A percentile compares a stretch with the other conserved stretches of the same genome.
Conservation (phyloP, 352 stramenopile species). For the Phytophthora europaea region DNA sequence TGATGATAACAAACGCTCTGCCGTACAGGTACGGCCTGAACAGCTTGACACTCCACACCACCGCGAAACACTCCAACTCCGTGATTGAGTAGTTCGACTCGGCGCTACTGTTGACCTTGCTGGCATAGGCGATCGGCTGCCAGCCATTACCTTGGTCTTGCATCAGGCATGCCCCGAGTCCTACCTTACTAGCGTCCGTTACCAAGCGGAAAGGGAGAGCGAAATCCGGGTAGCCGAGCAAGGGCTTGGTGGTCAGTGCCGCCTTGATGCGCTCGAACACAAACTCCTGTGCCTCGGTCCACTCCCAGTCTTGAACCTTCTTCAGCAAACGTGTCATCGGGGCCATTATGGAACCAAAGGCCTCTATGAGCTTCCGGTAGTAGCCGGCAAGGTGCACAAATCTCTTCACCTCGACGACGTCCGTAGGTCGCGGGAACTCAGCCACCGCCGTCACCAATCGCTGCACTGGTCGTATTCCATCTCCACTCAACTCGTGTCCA, state of each 20-base stretch:
- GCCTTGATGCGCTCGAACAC: slow-evolving; percentile 18
- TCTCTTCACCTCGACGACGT: no score
- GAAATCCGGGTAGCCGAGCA: slow-evolving; percentile 39
- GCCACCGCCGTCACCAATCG: no score
- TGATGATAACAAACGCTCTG: slow-evolving; percentile 25
- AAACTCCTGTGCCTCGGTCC: slow-evolving; percentile 20
- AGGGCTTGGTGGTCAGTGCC: neutral
- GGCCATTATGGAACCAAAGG: slow-evolving; percentile 21
- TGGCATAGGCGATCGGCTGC: slow-evolving; percentile 28
- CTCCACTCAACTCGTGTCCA: no score
- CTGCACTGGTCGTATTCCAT: no score
- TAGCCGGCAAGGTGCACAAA: no score
- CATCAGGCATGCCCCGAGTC: slow-evolving; percentile 26
- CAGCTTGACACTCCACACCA: slow-evolving; percentile 33
- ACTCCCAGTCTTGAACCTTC: slow-evolving; percentile 16
- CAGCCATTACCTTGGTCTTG: slow-evolving; percentile 16
- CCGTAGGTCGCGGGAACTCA: no score
- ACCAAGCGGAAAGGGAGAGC: slow-evolving; percentile 29
- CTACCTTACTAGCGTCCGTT: slow-evolving; percentile 31
- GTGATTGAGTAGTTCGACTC: slow-evolving; percentile 33
- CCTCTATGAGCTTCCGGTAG: slow-evolving; percentile 18
- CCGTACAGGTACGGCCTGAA: slow-evolving; percentile 38
- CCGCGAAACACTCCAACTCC: slow-evolving; percentile 31
- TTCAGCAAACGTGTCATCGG: slow-evolving; percentile 28
- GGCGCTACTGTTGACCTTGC: slow-evolving; percentile 12